Percentiles rank a stretch among this genome's conserved stretches.
Evolutionary conservation across 371 early-diverging fungal genomes (phyloP).

Genomic region (Cladochytrium tenue): DNA sequence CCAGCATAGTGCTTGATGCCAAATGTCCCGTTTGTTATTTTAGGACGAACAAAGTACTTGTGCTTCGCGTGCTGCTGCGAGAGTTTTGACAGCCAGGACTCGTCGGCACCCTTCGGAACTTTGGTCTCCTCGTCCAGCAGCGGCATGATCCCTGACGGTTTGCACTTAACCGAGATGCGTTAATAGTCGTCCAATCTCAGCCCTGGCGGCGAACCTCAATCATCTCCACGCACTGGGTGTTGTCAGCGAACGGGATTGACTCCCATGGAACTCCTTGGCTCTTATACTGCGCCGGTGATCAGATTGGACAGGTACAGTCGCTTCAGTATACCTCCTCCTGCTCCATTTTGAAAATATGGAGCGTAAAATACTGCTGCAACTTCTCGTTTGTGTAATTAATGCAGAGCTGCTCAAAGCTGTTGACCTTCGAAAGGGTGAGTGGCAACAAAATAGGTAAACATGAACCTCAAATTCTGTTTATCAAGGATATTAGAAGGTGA

Average conservation of each 20-base stretch:
- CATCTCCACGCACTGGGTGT: slow-evolving; percentile 61
- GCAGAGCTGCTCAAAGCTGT: slow-evolving; percentile 72
- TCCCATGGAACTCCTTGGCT: slow-evolving; percentile 66
- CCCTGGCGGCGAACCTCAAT: slow-evolving; percentile 40
- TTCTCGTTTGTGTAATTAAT: slow-evolving; percentile 74
- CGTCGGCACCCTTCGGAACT: slow-evolving; percentile 65
- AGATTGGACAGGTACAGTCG: neutral
- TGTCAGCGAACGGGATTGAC: slow-evolving; percentile 66
- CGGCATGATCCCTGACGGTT: slow-evolving; percentile 62
- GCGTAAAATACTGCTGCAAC: slow-evolving; percentile 72
- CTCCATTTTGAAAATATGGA: slow-evolving; percentile 62
- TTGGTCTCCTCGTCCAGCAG: slow-evolving; percentile 72
- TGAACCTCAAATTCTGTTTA: slow-evolving; percentile 16
- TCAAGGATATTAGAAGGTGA: slow-evolving; percentile 2
- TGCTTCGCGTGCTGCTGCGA: slow-evolving; percentile 35
- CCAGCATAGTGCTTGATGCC: slow-evolving; percentile 71
- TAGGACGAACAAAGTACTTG: slow-evolving; percentile 46
- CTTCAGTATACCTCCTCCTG: slow-evolving; percentile 53
- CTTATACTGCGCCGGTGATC: slow-evolving; percentile 41
- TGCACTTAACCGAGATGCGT: slow-evolving; percentile 21
- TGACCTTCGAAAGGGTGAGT: slow-evolving; percentile 24
- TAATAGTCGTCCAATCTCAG: neutral
- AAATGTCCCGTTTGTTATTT: slow-evolving; percentile 45
- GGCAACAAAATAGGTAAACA: too few relatives aligned
- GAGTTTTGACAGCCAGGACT: slow-evolving; percentile 51